A percentile compares a stretch with the other conserved stretches of the same genome.
These are phyloP conservation scores for Tuber calosporum DNA, from an alignment of 495 filamentous ascomycete genomes.

Conservation along the genomic window DNA sequence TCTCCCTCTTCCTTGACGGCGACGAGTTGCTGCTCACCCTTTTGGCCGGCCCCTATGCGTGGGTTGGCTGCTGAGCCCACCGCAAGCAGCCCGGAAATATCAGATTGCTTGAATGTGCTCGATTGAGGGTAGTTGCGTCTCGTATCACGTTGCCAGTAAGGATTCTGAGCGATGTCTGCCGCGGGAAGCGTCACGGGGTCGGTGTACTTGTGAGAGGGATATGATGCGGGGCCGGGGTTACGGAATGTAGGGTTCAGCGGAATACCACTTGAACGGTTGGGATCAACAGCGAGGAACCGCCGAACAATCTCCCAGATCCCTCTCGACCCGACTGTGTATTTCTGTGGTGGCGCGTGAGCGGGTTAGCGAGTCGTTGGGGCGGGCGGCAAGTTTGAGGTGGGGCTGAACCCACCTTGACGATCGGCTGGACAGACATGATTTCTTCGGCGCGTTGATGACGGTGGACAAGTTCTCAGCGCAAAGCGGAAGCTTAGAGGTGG, in stretches of 20 bases:
- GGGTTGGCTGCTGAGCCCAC: constrained; percentile 77
- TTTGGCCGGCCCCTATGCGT: constrained; percentile 77
- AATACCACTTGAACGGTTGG: constrained; percentile 81
- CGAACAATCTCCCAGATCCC: constrained; percentile 86
- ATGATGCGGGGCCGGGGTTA: constrained; percentile 72
- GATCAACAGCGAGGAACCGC: constrained; percentile 68
- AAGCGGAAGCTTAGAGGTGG: constrained; percentile 1
- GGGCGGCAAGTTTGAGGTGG: constrained; percentile 1
- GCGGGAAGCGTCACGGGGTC: constrained; percentile 90
- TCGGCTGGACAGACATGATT: constrained; percentile 32
- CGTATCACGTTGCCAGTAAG: constrained; percentile 93
- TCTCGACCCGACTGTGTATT: constrained; percentile 90
- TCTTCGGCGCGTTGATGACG: constrained; percentile 6
- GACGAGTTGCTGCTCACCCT: constrained; percentile 70
- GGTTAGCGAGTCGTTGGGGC: neutral
- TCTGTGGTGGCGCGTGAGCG: constrained; percentile 50
- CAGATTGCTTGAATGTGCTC: constrained; percentile 71
- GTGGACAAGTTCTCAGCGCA: constrained; percentile 13
- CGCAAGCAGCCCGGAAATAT: constrained; percentile 75
- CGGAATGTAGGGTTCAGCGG: constrained; percentile 91
- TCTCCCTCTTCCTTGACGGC: constrained; percentile 71
- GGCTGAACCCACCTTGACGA: constrained; percentile 28
- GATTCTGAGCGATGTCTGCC: constrained; percentile 90
- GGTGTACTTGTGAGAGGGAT: constrained; percentile 69
- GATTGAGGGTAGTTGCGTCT: constrained; percentile 79